Evolutionary conservation across 305 asterid species (phyloP), one percentile per base, ranked within the genome.

Genomic region (Ajuga reptans): DNA sequence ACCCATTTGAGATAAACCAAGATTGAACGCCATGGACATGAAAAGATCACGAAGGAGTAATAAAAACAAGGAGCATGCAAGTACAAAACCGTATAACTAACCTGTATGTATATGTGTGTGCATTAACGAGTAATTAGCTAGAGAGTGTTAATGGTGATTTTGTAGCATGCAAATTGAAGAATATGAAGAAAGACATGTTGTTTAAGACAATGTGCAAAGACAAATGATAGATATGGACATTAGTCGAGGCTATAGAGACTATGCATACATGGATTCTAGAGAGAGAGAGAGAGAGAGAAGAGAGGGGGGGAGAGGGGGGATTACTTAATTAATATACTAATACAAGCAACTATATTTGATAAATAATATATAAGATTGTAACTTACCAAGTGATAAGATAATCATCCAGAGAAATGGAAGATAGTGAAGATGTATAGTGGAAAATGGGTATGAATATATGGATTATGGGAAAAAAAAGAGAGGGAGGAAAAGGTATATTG

Each of bases 101-200:
- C 3, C 58, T 61, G 10, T 41, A 52, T 37, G 57, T 11, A 46
- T 36, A 66, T 64, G 47, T 31, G 39, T 68, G 15, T 56, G 52
- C 67, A 52, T 31, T 58, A 8, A 61, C 17, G 67, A 33, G 65
- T 37, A 47, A 78, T 58, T 59, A 76, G 71, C 62, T 74, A 53
- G 54, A 34, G 70, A 56, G 68, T 66, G 62, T 56, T 57, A 76
- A 63, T 66, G 73, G 64, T 65, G 65, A 52, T 68, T 73, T 53
- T 9, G 43, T 69, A 82, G 77, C 87, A 83, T 85, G 87, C 87
- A 85, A 79, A 77, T 74, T 68, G 77, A 42, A 69, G 66, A 42
- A 9, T 7, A 52, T n/a, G 54, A 66, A 49, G 15, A 51, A n/a
- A n/a, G n/a, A n/a, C n/a, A n/a, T n/a, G n/a, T n/a, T n/a, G n/a